Evolutionary conservation across 139 green algal genomes (phyloP).

Genomic region (Spirogloea muscicola): DNA sequence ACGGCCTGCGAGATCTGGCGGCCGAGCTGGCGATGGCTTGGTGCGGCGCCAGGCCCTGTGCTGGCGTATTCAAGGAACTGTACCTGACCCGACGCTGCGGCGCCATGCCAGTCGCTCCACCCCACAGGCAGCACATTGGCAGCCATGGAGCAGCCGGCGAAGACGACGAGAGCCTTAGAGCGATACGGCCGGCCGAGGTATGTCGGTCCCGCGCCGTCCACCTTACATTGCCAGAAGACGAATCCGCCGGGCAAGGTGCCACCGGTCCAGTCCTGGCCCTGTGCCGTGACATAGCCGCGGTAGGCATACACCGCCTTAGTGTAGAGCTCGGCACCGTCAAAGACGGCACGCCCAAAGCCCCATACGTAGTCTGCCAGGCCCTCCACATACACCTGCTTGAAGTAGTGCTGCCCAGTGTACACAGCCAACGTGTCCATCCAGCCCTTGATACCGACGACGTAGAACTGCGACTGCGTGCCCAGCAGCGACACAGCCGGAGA

Average conservation of each 20-base stretch:
- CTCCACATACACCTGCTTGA: slow-evolving; percentile 5
- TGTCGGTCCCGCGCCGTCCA: slow-evolving; percentile 1
- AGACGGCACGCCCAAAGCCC: slow-evolving; percentile 7
- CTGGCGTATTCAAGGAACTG: neutral
- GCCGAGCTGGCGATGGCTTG: too few species aligned
- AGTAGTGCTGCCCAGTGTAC: slow-evolving; percentile 2
- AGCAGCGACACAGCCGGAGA: slow-evolving; percentile 3
- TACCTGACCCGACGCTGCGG: neutral
- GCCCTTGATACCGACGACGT: neutral
- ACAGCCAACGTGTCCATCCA: slow-evolving; percentile 12
- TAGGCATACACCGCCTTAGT: neutral
- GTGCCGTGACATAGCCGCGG: slow-evolving; percentile 17
- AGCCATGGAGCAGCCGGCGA: slow-evolving; percentile 5
- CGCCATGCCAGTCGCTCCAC: slow-evolving; percentile 19
- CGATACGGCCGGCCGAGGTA: slow-evolving; percentile 29
- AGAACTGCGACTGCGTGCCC: slow-evolving; percentile 1
- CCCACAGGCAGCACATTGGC: neutral
- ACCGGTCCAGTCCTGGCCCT: neutral
- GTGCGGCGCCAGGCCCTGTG: neutral
- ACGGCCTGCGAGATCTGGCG: too few species aligned
- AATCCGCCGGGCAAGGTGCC: neutral
- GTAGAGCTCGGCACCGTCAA: slow-evolving; percentile 11
- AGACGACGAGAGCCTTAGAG: slow-evolving; percentile 6
- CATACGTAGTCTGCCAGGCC: slow-evolving; percentile 22
- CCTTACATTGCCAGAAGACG: neutral